Evolutionary conservation across 2,329 filamentous ascomycete genomes (phyloP).

Genomic region (Fusarium sp.): DNA sequence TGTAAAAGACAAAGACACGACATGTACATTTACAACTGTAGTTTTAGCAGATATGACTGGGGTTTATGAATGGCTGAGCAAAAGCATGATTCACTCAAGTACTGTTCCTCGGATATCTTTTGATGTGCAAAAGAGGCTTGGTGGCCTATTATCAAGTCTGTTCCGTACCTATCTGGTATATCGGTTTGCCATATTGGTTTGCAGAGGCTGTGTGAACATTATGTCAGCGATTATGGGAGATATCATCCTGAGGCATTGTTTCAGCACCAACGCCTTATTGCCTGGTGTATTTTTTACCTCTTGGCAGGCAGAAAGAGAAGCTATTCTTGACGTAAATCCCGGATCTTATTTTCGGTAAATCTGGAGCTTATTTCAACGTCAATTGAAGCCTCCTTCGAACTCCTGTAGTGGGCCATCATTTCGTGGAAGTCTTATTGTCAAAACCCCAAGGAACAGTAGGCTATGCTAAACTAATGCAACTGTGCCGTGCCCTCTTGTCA

Average conservation of each 20-base stretch:
- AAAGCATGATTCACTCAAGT: constrained; percentile 21
- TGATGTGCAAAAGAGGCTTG: not conserved
- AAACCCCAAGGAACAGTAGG: not conserved
- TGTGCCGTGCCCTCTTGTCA: not conserved
- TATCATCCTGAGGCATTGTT: not conserved
- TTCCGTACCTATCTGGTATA: not conserved
- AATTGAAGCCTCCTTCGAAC: not conserved
- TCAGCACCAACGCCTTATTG: not conserved
- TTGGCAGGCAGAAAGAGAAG: constrained; percentile 2
- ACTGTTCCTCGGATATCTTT: not conserved
- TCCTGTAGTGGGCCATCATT: not conserved
- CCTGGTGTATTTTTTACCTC: not conserved
- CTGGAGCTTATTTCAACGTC: constrained; percentile 40
- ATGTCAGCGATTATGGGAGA: not conserved
- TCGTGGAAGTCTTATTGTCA: not conserved
- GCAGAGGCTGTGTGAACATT: not conserved
- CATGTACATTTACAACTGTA: constrained; percentile 46
- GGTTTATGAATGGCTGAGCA: constrained; percentile 27
- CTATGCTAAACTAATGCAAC: not conserved
- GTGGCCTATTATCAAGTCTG: not conserved
- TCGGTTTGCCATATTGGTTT: too few relatives aligned
- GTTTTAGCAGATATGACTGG: constrained; percentile 42
- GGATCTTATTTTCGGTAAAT: not conserved
- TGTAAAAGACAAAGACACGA: constrained; percentile 27
- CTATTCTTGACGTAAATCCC: not conserved